phyloP scores from a whole-genome alignment of 1,284 basidiomycete species.

The Microbotryum silenes-acaulis region DNA sequence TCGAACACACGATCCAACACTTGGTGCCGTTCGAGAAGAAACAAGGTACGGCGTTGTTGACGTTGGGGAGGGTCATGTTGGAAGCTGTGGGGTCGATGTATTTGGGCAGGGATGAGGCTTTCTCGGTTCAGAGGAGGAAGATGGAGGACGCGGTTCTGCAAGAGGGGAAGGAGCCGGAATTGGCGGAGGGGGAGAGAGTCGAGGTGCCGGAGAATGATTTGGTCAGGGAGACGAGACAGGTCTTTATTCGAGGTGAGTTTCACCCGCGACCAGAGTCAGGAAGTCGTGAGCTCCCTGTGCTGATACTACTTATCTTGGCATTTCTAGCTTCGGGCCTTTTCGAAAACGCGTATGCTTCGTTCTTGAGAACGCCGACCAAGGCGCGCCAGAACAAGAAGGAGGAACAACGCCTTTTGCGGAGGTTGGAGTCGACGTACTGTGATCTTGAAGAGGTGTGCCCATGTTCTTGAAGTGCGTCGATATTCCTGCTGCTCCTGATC shows the following conservation, averaged over 20 bases:
- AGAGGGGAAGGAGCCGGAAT: conserved; percentile 43
- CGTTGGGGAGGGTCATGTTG: conserved; percentile 26
- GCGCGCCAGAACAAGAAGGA: not conserved
- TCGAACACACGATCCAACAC: conserved; percentile 19
- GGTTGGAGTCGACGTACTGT: conserved; percentile 29
- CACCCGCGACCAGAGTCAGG: not conserved
- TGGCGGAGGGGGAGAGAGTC: conserved; percentile 5
- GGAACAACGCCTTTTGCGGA: conserved; percentile 22
- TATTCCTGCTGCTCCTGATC: no score
- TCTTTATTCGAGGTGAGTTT: conserved; percentile 27
- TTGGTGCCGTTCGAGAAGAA: conserved; percentile 25
- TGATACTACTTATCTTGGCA: not conserved
- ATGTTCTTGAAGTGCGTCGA: no score
- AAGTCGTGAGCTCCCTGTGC: not conserved
- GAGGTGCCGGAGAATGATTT: conserved; percentile 31
- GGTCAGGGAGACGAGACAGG: conserved; percentile 29
- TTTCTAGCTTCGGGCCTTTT: conserved; percentile 26
- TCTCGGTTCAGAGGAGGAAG: conserved; percentile 12
- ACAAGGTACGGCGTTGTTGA: conserved; percentile 24
- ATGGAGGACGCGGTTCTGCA: conserved; percentile 41
- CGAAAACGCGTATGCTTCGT: conserved; percentile 30
- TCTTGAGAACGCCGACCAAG: conserved; percentile 9
- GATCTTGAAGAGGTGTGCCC: conserved; percentile 14
- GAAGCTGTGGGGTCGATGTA: conserved; percentile 25
- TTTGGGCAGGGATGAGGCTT: conserved; percentile 13